Base-by-base conservation (phyloP, 192 early-diverging fungal species). In the Entophlyctis helioformis region DNA sequence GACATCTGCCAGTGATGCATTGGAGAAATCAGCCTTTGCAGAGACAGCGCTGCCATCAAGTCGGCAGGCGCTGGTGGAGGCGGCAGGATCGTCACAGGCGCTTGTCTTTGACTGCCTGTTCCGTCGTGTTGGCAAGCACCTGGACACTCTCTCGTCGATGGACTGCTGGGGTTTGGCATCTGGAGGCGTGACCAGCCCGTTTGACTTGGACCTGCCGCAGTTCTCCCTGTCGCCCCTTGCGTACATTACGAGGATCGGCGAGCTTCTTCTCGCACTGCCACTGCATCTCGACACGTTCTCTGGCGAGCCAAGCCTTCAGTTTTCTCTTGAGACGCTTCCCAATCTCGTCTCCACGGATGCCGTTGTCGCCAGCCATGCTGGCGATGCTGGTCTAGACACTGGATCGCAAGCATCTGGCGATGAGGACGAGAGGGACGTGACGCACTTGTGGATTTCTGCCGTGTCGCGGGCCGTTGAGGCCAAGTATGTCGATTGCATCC, bases 211-310 rank as follows among this genome's bases (percentile, higher is more conserved):
- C 42, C 51, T 68, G 46, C 67, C 78, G 40, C 67, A 57, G 39
- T 85, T 87, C 63, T 69, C 74, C 55, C 49, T 81, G 11, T 72
- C 70, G 19, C 85, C 84, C 12, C 64, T 51, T 24, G 63, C 71
- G 12, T 84, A 83, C 48, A 80, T 86, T 27, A 81, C 80, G 2
- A 60, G 67, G 39, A 47, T 85, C 27, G 72, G 84, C 11, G 81
- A 85, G 42, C 69, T 78, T 42, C 43, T 87, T 4, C 56, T 83
- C 4, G 72, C 66, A 22, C 60, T 84, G 7, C 78, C 85, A 11
- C 75, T 80, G 41, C 70, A 81, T 10, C 70, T 87, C 45, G 82
- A 82, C 11, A 60, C 76, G 15, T 74, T 75, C 46, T 56, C 65
- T 16, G 73, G 63, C 34, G 75, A 72, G 44, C 62, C 59, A 21